phyloP scores from a whole-genome alignment of 179 eudicot genomes.

The Drosera spatulata region DNA sequence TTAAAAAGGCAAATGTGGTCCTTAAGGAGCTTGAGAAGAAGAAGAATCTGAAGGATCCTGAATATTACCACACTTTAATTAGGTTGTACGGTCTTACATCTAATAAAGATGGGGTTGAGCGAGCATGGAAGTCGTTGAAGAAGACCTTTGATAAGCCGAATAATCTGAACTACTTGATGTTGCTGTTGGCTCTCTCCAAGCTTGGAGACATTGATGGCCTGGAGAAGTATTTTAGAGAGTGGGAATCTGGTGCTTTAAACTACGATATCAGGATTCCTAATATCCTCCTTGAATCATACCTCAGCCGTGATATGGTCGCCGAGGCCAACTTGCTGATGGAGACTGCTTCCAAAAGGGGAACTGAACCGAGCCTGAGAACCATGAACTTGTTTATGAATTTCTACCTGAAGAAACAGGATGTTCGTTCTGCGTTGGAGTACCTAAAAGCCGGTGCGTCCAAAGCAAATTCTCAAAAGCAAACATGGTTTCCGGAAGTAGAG shows the following conservation, averaged over 20 bases:
- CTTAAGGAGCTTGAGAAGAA: conserved; percentile 22
- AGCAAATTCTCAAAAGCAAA: conserved; percentile 3
- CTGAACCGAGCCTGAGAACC: conserved; percentile 24
- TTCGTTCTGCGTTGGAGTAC: conserved; percentile 30
- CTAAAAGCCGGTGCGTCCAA: conserved; percentile 24
- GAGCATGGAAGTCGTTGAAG: conserved; percentile 38
- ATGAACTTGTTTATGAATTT: conserved; percentile 13
- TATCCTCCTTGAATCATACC: conserved; percentile 37
- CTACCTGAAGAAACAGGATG: conserved; percentile 18
- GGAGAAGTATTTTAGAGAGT: conserved; percentile 29
- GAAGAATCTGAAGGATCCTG: conserved; percentile 8
- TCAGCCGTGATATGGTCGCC: conserved; percentile 26
- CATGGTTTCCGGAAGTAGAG: conserved; percentile 30
- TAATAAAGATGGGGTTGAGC: conserved; percentile 23
- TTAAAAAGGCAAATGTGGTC: conserved; percentile 23
- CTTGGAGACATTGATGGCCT: conserved; percentile 26
- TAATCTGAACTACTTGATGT: conserved; percentile 29
- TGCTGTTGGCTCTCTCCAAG: conserved; percentile 32
- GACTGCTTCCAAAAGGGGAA: conserved; percentile 14
- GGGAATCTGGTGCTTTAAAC: conserved; percentile 30
- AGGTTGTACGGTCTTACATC: conserved; percentile 19
- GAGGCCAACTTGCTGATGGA: conserved; percentile 25
- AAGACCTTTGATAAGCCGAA: conserved; percentile 15
- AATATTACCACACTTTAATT: conserved; percentile 23
- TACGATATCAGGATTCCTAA: conserved; percentile 34